phyloP scores from a whole-genome alignment of 768 basidiomycete genomes.

The Pulveroboletus ravenelii region DNA sequence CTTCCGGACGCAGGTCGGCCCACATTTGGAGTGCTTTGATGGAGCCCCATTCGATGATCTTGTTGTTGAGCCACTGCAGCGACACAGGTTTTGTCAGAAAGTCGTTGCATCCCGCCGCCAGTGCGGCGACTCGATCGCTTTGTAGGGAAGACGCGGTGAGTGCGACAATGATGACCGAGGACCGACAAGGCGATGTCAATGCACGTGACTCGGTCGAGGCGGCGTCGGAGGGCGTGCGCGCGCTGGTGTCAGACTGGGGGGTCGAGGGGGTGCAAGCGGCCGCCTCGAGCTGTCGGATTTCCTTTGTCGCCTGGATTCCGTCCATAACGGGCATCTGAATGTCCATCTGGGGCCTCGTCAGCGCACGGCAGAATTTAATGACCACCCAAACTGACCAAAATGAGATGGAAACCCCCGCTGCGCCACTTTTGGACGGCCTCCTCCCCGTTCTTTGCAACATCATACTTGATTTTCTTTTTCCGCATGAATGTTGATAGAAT shows the following conservation, averaged over 20 bases:
- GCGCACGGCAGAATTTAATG: background rate
- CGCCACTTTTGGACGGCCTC: constrained; percentile 97
- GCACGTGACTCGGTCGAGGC: constrained; percentile 45
- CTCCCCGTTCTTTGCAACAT: constrained; percentile 89
- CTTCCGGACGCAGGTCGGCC: constrained; percentile 73
- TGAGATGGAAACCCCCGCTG: constrained; percentile 90
- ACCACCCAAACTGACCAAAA: constrained; percentile 59
- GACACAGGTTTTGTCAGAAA: constrained; percentile 98
- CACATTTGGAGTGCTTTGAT: constrained; percentile 94
- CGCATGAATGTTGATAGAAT: constrained; percentile 97
- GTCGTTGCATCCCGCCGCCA: constrained; percentile 98
- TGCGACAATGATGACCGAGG: constrained; percentile 98
- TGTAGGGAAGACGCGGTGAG: constrained; percentile 95
- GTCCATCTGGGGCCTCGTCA: constrained; percentile 76
- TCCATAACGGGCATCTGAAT: constrained; percentile 99
- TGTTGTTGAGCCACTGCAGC: constrained; percentile 91
- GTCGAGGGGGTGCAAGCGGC: constrained; percentile 65
- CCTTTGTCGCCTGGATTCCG: constrained; percentile 94
- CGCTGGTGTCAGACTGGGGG: constrained; percentile 49
- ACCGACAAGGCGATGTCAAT: constrained; percentile 67
- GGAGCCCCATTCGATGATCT: constrained; percentile 99
- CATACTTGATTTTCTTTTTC: constrained; percentile 92
- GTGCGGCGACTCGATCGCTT: constrained; percentile 92
- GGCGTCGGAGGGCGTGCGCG: constrained; percentile 50
- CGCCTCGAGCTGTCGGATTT: constrained; percentile 85